These are phyloP conservation scores for Prasinococcaceae sp. DNA, from an alignment of 139 green algal species.

Conservation along the genomic window DNA sequence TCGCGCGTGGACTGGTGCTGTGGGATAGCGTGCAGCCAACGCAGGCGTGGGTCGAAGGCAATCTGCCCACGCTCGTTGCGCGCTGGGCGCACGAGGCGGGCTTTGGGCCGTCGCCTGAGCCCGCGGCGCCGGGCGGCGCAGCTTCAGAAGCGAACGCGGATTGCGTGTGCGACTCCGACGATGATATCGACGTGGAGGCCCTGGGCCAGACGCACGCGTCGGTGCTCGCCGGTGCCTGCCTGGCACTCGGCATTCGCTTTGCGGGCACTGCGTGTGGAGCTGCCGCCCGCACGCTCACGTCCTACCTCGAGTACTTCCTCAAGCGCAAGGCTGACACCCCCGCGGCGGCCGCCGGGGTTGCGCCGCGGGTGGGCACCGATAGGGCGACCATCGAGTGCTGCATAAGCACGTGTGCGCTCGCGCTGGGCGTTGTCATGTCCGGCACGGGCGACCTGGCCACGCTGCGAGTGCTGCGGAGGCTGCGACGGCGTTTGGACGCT, in stretches of 20 bases:
- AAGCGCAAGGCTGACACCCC: conserved; percentile 35
- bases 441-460: conserved; percentile 77
- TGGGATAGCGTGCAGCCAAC: conserved; percentile 44
- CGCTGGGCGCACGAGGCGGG: no score
- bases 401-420: conserved; percentile 39
- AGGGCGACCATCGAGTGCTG: conserved; percentile 24
- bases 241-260: conserved; percentile 72
- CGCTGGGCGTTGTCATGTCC: conserved; percentile 76
- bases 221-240: conserved; percentile 54
- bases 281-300: conserved; percentile 34
- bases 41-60: conserved; percentile 44
- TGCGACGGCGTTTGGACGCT: conserved; percentile 34
- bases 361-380: conserved; percentile 41
- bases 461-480: conserved; percentile 57
- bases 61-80: conserved; percentile 51
- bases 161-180: no score
- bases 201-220: conserved; percentile 37
- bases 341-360: no score
- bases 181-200: conserved; percentile 23
- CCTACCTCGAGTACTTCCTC: conserved; percentile 48
- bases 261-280: conserved; percentile 42
- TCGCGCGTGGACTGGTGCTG: conserved; percentile 67
- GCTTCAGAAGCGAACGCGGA: no score
- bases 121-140: no score
- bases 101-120: no score